Percentiles rank a stretch among this genome's conserved stretches.
Evolutionary conservation across 768 basidiomycete genomes (phyloP).

Genomic region (Termitomyces eurrhizus): DNA sequence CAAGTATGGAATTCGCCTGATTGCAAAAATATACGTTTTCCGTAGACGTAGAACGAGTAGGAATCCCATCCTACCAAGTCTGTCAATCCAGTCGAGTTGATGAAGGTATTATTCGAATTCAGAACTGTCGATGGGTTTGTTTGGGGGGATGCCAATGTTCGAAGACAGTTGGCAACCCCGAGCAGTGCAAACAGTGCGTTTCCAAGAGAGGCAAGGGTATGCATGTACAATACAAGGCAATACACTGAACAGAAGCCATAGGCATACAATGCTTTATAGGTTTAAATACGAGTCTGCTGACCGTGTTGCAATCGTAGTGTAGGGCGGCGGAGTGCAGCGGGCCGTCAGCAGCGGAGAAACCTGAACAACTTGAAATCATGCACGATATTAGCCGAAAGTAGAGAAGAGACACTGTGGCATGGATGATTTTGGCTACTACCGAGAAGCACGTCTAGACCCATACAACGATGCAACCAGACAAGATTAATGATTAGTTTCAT

Average conservation of each 20-base stretch:
- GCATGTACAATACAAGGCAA: neutral
- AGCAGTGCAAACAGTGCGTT: constrained; percentile 1
- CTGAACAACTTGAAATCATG: neutral
- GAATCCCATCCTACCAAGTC: constrained; percentile 14
- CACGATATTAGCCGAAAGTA: neutral
- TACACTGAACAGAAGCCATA: neutral
- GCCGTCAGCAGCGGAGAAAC: constrained; percentile 5
- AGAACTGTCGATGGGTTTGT: neutral
- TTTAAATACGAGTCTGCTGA: constrained; percentile 9
- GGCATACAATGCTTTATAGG: constrained; percentile 2
- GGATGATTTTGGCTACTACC: neutral
- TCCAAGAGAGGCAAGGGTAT: neutral
- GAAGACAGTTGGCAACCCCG: constrained; percentile 1
- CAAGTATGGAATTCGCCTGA: constrained; percentile 17
- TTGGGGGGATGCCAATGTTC: neutral
- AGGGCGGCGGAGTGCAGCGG: constrained; percentile 1
- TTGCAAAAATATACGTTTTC: constrained; percentile 14
- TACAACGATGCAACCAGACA: neutral
- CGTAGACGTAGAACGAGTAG: constrained; percentile 15
- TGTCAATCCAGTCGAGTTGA: constrained; percentile 14
- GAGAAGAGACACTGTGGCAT: neutral
- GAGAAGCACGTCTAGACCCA: neutral
- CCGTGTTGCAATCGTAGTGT: neutral
- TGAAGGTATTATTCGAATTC: neutral
- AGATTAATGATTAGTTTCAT: neutral